phyloP scores from a whole-genome alignment of 148 eudicot species.

The Polygonum aviculare region DNA sequence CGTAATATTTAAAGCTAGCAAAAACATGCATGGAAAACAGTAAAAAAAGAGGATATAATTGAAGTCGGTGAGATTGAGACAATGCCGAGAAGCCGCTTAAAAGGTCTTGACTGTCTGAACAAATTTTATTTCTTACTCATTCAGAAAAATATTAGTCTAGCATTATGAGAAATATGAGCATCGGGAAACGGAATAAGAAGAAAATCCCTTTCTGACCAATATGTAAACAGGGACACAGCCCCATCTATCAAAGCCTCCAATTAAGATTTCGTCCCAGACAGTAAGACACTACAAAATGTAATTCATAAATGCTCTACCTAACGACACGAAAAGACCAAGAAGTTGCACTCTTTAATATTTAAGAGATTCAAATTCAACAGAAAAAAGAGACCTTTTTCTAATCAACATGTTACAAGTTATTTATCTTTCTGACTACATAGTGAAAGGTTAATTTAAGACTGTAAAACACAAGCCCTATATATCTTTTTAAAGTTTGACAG shows the following conservation, averaged over 20 bases:
- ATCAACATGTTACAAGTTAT: constrained; percentile 1
- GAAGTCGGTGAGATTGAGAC: neutral
- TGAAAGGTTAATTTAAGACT: neutral
- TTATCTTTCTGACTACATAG: neutral
- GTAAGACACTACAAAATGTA: neutral
- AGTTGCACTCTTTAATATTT: neutral
- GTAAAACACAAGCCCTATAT: neutral
- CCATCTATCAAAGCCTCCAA: neutral
- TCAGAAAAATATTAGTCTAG: neutral
- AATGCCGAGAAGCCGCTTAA: neutral
- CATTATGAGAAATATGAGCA: neutral
- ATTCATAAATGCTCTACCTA: neutral
- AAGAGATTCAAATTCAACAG: neutral
- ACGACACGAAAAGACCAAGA: neutral
- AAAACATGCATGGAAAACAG: neutral
- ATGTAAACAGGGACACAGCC: neutral
- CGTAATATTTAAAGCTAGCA: constrained; percentile 12
- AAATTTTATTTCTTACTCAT: neutral
- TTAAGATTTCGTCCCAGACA: neutral
- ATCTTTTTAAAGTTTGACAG: neutral
- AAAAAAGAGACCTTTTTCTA: neutral
- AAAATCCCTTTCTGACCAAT: neutral
- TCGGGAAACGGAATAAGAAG: neutral
- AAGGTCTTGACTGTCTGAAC: neutral
- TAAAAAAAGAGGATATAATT: neutral